Conservation (phyloP, 2,329 filamentous ascomycete species). For the Aureobasidium lini region DNA sequence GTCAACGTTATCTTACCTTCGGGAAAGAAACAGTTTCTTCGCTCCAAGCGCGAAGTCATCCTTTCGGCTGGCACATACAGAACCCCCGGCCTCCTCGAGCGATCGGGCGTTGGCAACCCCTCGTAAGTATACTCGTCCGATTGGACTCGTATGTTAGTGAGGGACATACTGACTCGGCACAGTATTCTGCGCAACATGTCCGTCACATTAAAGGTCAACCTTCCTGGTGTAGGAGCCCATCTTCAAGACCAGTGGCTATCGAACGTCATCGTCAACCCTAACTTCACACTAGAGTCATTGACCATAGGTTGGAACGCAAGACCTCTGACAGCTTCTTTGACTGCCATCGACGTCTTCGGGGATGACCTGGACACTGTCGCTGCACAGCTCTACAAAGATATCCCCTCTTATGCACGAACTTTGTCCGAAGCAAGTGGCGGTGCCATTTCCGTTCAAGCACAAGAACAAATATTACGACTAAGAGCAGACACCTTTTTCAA, state of each 20-base stretch:
- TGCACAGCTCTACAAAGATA: conserved; percentile 20
- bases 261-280: conserved; percentile 18
- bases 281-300: neutral
- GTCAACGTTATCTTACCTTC: conserved; percentile 38
- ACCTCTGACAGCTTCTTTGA: conserved; percentile 20
- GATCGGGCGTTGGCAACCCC: conserved; percentile 52
- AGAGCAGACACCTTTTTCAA: conserved; percentile 44
- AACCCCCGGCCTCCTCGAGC: conserved; percentile 53
- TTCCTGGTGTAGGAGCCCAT: conserved; percentile 35
- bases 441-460: conserved; percentile 17
- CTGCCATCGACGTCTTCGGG: conserved; percentile 29
- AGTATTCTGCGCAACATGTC: conserved; percentile 6
- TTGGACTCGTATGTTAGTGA: too few relatives aligned
- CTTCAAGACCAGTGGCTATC: conserved; percentile 19
- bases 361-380: conserved; percentile 18
- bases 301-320: neutral
- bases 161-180: neutral
- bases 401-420: conserved; percentile 23
- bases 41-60: conserved; percentile 45
- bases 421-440: conserved; percentile 18
- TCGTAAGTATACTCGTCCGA: neutral
- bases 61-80: conserved; percentile 51
- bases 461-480: conserved; percentile 36
- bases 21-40: conserved; percentile 30
- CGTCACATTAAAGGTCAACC: conserved; percentile 30